Percentiles rank a stretch among this genome's conserved stretches.
These are phyloP conservation scores for Teunomyces kruisii DNA, from an alignment of 805 yeast species.

Conservation along the genomic window DNA sequence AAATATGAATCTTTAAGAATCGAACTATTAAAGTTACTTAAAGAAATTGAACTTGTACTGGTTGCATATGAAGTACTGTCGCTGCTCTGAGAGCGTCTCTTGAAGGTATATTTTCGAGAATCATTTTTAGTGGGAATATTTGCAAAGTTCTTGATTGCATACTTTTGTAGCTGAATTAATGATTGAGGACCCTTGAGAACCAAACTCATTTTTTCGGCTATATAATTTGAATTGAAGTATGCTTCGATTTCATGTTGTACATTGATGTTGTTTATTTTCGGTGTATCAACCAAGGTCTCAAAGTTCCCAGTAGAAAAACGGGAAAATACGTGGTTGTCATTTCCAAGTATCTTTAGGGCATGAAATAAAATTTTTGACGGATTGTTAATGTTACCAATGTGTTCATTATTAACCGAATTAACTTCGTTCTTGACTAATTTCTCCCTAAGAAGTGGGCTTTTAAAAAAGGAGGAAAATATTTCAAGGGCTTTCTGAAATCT, in stretches of 20 bases:
- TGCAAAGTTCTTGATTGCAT: constrained; percentile 46
- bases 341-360: constrained; percentile 53
- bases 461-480: constrained; percentile 53
- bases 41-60: background rate
- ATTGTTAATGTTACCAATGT: constrained; percentile 48
- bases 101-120: background rate
- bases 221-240: constrained; percentile 44
- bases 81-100: background rate
- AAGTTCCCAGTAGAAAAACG: constrained; percentile 66
- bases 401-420: constrained; percentile 66
- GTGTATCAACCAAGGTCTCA: constrained; percentile 43
- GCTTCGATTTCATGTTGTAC: constrained; percentile 33
- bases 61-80: background rate
- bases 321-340: constrained; percentile 50
- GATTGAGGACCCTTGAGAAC: constrained; percentile 71
- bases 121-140: constrained; percentile 18
- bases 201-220: constrained; percentile 51
- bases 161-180: constrained; percentile 52
- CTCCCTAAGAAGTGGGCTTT: constrained; percentile 49
- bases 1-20: background rate
- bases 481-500: constrained; percentile 47
- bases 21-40: background rate
- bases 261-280: constrained; percentile 31
- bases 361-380: constrained; percentile 54
- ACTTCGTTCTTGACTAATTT: constrained; percentile 49